phyloP scores from a whole-genome alignment of 371 early-diverging fungal species.

The Mortierella sp. region DNA sequence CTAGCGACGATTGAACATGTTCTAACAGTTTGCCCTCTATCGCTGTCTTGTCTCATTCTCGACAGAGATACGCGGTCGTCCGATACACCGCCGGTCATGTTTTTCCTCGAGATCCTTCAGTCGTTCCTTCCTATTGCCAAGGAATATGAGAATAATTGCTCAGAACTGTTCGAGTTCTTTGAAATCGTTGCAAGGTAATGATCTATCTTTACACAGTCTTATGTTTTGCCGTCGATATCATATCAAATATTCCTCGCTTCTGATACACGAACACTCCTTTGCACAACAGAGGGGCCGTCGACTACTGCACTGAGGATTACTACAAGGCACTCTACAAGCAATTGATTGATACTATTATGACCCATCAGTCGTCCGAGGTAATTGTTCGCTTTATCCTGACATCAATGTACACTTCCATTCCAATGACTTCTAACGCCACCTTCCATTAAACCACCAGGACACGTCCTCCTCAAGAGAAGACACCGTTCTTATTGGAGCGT shows the following conservation, averaged over 20 bases:
- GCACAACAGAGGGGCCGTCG: constrained; percentile 34
- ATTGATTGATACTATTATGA: constrained; percentile 48
- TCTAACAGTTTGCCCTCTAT: no score
- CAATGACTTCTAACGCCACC: no score
- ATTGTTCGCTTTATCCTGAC: no score
- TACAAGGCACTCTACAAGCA: constrained; percentile 18
- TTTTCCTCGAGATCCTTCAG: constrained; percentile 48
- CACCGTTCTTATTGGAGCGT: constrained; percentile 54
- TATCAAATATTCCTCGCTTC: no score
- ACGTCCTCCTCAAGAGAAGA: constrained; percentile 44
- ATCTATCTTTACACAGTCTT: no score
- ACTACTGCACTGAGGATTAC: constrained; percentile 29
- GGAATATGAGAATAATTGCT: constrained; percentile 53
- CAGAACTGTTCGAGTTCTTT: constrained; percentile 55
- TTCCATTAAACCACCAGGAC: constrained; percentile 19
- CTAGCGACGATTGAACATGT: not conserved
- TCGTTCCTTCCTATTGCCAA: constrained; percentile 55
- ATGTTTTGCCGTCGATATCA: no score
- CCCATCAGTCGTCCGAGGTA: constrained; percentile 53
- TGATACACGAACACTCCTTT: no score
- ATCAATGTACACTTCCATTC: no score
- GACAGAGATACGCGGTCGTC: constrained; percentile 10
- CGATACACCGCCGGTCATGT: constrained; percentile 38
- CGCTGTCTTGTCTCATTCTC: not conserved
- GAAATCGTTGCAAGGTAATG: constrained; percentile 49